These are phyloP conservation scores for Skeletonema marinoi DNA, from an alignment of 108 stramenopile species.

Conservation along the genomic window DNA sequence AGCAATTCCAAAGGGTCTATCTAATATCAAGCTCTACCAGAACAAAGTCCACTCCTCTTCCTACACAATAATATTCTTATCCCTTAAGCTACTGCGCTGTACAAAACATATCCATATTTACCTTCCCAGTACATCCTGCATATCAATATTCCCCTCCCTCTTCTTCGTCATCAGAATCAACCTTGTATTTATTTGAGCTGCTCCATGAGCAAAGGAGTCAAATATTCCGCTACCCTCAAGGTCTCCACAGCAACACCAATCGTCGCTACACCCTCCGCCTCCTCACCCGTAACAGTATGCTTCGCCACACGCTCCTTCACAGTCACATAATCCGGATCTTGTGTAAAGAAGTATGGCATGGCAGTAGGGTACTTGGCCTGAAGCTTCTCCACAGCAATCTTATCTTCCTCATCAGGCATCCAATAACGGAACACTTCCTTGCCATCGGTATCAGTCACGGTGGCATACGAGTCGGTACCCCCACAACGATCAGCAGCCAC, in stretches of 20 bases:
- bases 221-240: constrained; percentile 88
- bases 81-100: no score
- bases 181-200: constrained; percentile 79
- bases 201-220: constrained; percentile 78
- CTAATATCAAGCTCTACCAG: constrained; percentile 8
- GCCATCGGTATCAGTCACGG: constrained; percentile 70
- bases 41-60: no score
- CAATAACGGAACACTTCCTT: constrained; percentile 86
- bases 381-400: constrained; percentile 63
- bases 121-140: background rate
- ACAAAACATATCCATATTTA: no score
- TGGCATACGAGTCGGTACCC: constrained; percentile 82
- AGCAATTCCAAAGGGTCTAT: no score
- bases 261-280: constrained; percentile 84
- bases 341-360: constrained; percentile 93
- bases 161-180: no score
- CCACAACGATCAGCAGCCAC: constrained; percentile 90
- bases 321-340: constrained; percentile 90
- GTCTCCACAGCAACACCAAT: constrained; percentile 89
- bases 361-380: constrained; percentile 81
- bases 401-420: constrained; percentile 92
- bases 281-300: constrained; percentile 66
- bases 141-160: background rate
- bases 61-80: no score
- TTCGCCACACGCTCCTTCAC: constrained; percentile 91